A percentile compares a stretch with the other conserved stretches of the same genome.
These are phyloP conservation scores for Melanomma pulvis-pyrius DNA, from an alignment of 495 filamentous ascomycete genomes.

Conservation along the genomic window DNA sequence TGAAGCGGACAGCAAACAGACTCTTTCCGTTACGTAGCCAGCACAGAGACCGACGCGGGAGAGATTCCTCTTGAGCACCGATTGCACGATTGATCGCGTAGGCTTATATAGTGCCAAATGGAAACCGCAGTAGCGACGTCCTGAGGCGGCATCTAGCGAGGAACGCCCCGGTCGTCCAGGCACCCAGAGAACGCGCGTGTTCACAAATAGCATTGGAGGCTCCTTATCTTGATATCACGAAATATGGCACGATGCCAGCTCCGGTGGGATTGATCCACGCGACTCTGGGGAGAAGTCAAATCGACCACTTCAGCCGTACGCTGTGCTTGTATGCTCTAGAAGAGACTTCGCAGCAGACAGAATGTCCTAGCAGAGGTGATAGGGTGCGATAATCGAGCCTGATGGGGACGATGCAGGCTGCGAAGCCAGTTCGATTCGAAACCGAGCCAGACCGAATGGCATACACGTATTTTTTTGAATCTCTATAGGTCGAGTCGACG, in stretches of 20 bases:
- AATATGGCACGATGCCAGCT: neutral
- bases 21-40: neutral
- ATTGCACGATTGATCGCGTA: neutral
- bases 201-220: neutral
- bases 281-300: neutral
- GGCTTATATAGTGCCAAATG: neutral
- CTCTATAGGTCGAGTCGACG: neutral
- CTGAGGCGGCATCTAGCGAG: neutral
- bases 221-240: neutral
- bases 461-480: neutral
- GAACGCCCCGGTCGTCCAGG: neutral
- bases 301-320: neutral
- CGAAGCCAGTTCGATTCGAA: neutral
- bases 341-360: neutral
- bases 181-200: conserved; percentile 1
- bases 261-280: conserved; percentile 1
- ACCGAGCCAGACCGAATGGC: neutral
- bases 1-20: neutral
- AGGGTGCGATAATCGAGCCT: neutral
- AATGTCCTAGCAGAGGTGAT: neutral
- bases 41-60: neutral
- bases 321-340: neutral
- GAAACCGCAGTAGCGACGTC: neutral
- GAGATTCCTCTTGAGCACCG: neutral
- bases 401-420: neutral